A percentile compares a stretch with the other conserved stretches of the same genome.
These are phyloP conservation scores for Myxozyma kluyveri DNA, from an alignment of 805 yeast genomes.

Conservation along the genomic window DNA sequence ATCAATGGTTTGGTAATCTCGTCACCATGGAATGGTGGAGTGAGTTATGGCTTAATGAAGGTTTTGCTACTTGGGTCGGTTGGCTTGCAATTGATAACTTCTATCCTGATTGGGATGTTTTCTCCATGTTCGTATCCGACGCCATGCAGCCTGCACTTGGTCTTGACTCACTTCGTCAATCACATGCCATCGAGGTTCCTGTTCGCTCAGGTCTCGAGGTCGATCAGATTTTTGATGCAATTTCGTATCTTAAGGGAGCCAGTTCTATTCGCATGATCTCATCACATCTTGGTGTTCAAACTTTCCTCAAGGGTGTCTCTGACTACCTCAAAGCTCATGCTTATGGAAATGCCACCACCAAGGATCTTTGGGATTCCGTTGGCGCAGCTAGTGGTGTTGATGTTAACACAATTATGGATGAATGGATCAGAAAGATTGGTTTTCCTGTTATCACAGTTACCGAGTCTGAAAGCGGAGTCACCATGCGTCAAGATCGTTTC, in stretches of 20 bases:
- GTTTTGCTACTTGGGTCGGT: constrained; percentile 86
- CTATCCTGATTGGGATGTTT: constrained; percentile 76
- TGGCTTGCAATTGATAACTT: constrained; percentile 65
- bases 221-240: constrained; percentile 79
- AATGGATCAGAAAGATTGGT: constrained; percentile 78
- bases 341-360: constrained; percentile 73
- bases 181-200: constrained; percentile 82
- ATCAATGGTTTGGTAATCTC: constrained; percentile 87
- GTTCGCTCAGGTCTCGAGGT: constrained; percentile 76
- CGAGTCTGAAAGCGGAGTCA: constrained; percentile 51
- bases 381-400: constrained; percentile 69
- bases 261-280: constrained; percentile 76
- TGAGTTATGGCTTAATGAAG: constrained; percentile 85
- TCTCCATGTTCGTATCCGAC: constrained; percentile 73
- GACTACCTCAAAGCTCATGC: constrained; percentile 70
- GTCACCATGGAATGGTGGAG: constrained; percentile 96
- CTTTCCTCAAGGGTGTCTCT: constrained; percentile 75
- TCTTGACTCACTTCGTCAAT: constrained; percentile 65
- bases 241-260: constrained; percentile 79
- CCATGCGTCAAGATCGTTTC: constrained; percentile 68
- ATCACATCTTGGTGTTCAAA: constrained; percentile 74
- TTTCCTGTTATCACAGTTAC: constrained; percentile 69
- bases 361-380: constrained; percentile 73
- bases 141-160: constrained; percentile 70
- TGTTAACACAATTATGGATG: constrained; percentile 68